Evolutionary conservation across 768 basidiomycete species (phyloP).

Genomic region (Boletus reticuloceps): DNA sequence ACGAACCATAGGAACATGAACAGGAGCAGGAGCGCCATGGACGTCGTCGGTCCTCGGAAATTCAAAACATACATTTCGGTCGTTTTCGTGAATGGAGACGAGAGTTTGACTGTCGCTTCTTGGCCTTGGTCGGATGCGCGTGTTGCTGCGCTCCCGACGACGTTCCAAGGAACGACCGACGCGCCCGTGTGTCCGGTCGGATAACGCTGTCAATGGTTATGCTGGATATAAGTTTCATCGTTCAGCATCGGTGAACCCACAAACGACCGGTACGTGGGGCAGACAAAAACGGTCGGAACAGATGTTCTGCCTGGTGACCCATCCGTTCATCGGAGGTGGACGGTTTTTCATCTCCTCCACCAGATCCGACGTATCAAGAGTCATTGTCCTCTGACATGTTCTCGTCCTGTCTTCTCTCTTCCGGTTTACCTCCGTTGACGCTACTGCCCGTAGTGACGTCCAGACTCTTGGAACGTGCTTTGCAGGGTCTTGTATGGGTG

Average conservation of each 20-base stretch:
- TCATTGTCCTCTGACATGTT: constrained; percentile 2
- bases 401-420: neutral
- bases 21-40: neutral
- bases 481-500: neutral
- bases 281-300: neutral
- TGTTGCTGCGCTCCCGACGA: neutral
- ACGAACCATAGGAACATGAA: too few species aligned
- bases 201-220: neutral
- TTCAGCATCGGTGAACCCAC: neutral
- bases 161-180: neutral
- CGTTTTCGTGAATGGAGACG: constrained; percentile 8
- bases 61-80: constrained; percentile 9
- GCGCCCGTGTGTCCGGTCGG: neutral
- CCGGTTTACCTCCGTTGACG: neutral
- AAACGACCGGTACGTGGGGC: neutral
- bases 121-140: neutral
- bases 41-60: constrained; percentile 24
- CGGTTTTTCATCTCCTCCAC: constrained; percentile 4
- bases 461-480: neutral
- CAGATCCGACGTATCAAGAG: constrained; percentile 7
- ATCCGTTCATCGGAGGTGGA: constrained; percentile 8
- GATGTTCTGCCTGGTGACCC: neutral
- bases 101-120: neutral
- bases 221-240: neutral
- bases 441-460: constrained; percentile 5